These are phyloP conservation scores for Hirsutella rhossiliensis DNA, from an alignment of 2,329 filamentous ascomycete species.

Conservation along the genomic window DNA sequence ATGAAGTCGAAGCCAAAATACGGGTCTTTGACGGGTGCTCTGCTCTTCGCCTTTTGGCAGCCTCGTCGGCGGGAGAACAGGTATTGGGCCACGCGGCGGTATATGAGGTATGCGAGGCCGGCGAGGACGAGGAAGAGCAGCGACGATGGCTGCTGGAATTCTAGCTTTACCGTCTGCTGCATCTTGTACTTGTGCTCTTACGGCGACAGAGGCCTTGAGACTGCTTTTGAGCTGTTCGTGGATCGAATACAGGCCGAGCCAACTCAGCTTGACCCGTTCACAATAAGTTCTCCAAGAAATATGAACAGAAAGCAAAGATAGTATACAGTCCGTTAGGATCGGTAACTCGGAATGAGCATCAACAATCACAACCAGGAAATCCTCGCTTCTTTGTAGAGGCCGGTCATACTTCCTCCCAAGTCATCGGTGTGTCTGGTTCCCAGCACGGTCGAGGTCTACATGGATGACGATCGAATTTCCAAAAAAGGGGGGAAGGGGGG, in stretches of 20 bases:
- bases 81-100: slow-evolving; percentile 7
- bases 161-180: no score
- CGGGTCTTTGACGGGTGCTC: slow-evolving; percentile 15
- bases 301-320: neutral
- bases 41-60: slow-evolving; percentile 11
- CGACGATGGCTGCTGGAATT: neutral
- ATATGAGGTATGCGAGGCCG: slow-evolving; percentile 5
- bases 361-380: no score
- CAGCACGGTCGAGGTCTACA: neutral
- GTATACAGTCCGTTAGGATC: no score
- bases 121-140: slow-evolving; percentile 8
- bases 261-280: no score
- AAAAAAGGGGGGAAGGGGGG: neutral
- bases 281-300: neutral
- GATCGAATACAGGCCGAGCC: no score
- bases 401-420: no score
- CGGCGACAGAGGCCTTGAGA: no score
- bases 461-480: neutral
- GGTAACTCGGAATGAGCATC: no score
- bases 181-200: no score
- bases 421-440: neutral
- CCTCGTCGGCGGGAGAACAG: slow-evolving; percentile 9
- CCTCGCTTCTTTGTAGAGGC: no score
- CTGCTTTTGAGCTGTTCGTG: no score
- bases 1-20: slow-evolving; percentile 23